A percentile compares a stretch with the other conserved stretches of the same genome.
Evolutionary conservation across 441 rosid genomes (phyloP).

Genomic region (Mallotus japonicus): DNA sequence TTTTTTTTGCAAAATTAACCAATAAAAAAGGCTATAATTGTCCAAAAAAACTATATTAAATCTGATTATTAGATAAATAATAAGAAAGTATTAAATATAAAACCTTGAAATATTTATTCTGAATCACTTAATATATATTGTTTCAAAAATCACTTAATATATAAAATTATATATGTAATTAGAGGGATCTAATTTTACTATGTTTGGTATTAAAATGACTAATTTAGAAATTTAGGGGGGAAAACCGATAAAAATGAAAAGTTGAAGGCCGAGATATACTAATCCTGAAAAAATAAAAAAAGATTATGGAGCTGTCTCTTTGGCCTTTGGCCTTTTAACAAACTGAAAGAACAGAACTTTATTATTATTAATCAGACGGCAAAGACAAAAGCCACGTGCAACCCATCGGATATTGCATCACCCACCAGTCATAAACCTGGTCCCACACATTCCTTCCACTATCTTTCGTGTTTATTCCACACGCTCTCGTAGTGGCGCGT

Average conservation of each 20-base stretch:
- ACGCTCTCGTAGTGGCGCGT: slow-evolving; percentile 31
- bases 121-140: too few species aligned
- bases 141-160: too few species aligned
- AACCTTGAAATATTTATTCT: too few species aligned
- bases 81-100: too few species aligned
- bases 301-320: background rate
- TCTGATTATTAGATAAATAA: too few species aligned
- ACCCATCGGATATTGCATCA: slow-evolving; percentile 3
- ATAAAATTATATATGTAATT: too few species aligned
- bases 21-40: too few species aligned
- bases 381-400: slow-evolving; percentile 23
- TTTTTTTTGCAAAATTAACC: too few species aligned
- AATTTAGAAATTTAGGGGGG: too few species aligned
- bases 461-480: slow-evolving; percentile 2
- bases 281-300: background rate
- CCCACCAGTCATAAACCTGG: slow-evolving; percentile 16
- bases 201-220: too few species aligned
- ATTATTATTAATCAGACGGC: background rate
- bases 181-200: too few species aligned
- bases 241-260: background rate
- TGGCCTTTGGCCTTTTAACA: slow-evolving; percentile 1
- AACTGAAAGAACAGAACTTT: slow-evolving; percentile 6
- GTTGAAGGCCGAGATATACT: background rate
- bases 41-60: too few species aligned
- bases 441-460: background rate